phyloP scores from a whole-genome alignment of 1,139 yeast genomes.

The Chernovozyma aurita region DNA sequence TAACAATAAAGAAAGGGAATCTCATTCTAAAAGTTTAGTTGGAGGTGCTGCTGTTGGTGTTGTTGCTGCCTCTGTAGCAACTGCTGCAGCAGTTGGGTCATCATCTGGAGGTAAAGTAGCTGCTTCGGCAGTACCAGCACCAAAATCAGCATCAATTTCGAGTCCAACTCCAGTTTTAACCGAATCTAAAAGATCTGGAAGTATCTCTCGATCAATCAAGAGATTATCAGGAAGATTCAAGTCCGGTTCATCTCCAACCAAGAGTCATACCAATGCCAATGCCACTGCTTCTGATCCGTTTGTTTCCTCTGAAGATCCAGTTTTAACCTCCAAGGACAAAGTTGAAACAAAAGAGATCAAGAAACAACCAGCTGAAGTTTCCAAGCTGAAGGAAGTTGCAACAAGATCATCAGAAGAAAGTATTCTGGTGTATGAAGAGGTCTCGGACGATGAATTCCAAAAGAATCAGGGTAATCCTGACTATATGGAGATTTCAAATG shows the following conservation, averaged over 20 bases:
- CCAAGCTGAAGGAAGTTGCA: constrained; percentile 2
- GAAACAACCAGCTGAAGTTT: constrained; percentile 13
- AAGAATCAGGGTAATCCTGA: constrained; percentile 43
- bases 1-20: background rate
- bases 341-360: constrained; percentile 1
- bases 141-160: constrained; percentile 6
- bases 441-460: constrained; percentile 45
- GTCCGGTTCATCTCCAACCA: constrained; percentile 5
- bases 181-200: constrained; percentile 12
- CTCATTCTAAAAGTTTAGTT: constrained; percentile 10
- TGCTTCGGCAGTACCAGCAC: constrained; percentile 8
- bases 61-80: constrained; percentile 6
- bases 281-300: constrained; percentile 6
- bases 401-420: constrained; percentile 18
- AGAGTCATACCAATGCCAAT: constrained; percentile 1
- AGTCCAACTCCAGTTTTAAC: constrained; percentile 7
- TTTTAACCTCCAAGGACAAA: background rate
- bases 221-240: constrained; percentile 20
- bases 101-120: constrained; percentile 5
- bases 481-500: constrained; percentile 42
- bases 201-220: constrained; percentile 20
- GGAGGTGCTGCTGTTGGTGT: constrained; percentile 7
- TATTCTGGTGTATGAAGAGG: constrained; percentile 48
- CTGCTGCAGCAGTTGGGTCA: constrained; percentile 8
- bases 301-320: constrained; percentile 9